Conservation (phyloP, 2,329 filamentous ascomycete species). For the Microdochium trichocladiopsis region DNA sequence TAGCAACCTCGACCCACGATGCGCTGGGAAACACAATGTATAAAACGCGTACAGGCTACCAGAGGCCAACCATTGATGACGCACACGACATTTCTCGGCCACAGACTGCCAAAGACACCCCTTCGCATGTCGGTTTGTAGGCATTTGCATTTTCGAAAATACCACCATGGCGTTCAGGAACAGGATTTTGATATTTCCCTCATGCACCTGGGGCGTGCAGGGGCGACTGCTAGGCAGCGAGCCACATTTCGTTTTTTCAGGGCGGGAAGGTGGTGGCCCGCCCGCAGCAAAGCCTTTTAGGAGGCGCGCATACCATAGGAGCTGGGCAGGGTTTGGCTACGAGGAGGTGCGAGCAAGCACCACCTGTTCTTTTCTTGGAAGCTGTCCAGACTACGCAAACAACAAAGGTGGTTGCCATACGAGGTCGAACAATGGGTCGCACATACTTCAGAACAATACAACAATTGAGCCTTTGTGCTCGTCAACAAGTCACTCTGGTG, state of each 20-base stretch:
- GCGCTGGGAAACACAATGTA: constrained; percentile 2
- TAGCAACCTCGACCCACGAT: constrained; percentile 6
- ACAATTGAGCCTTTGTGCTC: not conserved
- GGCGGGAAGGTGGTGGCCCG: too few relatives aligned
- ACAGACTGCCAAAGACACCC: not conserved
- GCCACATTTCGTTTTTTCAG: too few relatives aligned
- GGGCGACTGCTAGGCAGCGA: too few relatives aligned
- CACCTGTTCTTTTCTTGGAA: not conserved
- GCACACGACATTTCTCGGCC: constrained; percentile 18
- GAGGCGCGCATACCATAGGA: not conserved
- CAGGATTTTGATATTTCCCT: constrained; percentile 1
- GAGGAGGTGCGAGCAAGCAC: not conserved
- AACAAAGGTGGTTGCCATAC: not conserved
- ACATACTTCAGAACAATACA: not conserved
- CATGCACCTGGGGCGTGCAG: not conserved
- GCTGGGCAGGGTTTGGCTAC: not conserved
- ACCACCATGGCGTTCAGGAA: constrained; percentile 34
- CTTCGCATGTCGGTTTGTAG: not conserved
- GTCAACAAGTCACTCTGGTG: not conserved
- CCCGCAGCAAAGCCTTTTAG: not conserved
- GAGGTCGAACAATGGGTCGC: not conserved
- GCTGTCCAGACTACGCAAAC: not conserved
- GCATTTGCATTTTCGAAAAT: constrained; percentile 29
- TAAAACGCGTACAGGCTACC: constrained; percentile 1
- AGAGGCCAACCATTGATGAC: constrained; percentile 13